Evolutionary conservation across 1,139 yeast species (phyloP), one percentile per base, ranked within the genome.

Genomic region (Candida sp.): DNA sequence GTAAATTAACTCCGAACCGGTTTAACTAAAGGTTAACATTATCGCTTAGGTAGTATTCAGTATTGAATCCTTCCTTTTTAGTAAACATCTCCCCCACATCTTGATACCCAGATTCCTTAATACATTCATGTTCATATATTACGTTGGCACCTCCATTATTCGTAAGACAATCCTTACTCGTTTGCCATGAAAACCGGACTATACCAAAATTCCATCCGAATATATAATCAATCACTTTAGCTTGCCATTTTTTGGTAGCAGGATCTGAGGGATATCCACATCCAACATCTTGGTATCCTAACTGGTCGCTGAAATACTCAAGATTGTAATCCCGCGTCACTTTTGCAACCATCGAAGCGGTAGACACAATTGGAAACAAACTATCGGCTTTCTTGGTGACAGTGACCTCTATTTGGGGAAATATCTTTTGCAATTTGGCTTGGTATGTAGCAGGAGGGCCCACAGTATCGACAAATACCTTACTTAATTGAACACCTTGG

Each of bases 331-430:
- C 99, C 57, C 99, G 77, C 0, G 99, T 89, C 4, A 93, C 99
- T 60, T 93, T 93, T 5, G 99, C 99, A 41, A 93, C 91, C 44
- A 93, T 88, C n/a, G 96, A 87, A 0, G 99, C 99, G 1, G 95
- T 88, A 62, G 96, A 86, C 4, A 95, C 99, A 41, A 90, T 84
- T 0, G 98, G 97, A 59, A 77, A 93, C n/a, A 89, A 60, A 23
- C 97, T 82, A 68, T 95, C 99, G 0, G 99, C 99, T 60, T 93
- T 93, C 58, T 93, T 95, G 12, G 96, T 80, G n/a, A 95, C 99
- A 0, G 90, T 85, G 36, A 95, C 77, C 45, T 77, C 78, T 33
- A 89, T 68, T 0, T 63, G 65, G 0, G 97, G 97, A 57, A 95
- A 95, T 43, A 79, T 64, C 23, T 64, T 63, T 47, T 80, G 77